Conservation (phyloP, 2,329 filamentous ascomycete genomes). For the Beauveria australis region DNA sequence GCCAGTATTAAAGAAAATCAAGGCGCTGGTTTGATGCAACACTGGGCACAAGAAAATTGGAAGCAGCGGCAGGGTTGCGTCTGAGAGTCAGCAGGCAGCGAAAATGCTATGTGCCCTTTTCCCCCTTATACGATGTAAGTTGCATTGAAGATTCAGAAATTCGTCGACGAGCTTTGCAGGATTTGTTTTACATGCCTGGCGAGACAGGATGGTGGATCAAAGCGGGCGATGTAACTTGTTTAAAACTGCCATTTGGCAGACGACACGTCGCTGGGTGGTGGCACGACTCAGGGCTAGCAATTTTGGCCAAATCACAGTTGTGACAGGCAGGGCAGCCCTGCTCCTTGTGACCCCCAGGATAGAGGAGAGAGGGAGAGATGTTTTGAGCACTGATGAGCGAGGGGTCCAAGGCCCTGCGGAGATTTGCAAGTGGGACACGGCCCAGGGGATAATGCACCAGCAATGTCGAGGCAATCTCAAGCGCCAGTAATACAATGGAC, state of each 20-base stretch:
- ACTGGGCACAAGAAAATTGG: constrained; percentile 1
- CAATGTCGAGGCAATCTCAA: constrained; percentile 9
- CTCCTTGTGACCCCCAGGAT: neutral
- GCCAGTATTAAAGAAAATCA: constrained; percentile 4
- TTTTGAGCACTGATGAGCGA: neutral
- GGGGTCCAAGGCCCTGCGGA: neutral
- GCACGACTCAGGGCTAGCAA: constrained; percentile 2
- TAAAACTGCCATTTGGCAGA: constrained; percentile 5
- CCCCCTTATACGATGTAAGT: neutral
- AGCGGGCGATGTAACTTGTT: constrained; percentile 7
- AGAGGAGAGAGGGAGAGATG: neutral
- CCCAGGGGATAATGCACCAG: neutral
- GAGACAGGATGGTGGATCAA: constrained; percentile 8
- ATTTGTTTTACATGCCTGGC: constrained; percentile 5
- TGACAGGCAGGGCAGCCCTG: constrained; percentile 4
- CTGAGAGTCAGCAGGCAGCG: neutral
- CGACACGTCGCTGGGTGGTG: neutral
- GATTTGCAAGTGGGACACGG: constrained; percentile 11
- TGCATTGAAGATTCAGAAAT: neutral
- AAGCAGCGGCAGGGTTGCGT: constrained; percentile 5
- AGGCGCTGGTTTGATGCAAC: constrained; percentile 7
- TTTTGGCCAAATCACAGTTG: constrained; percentile 1
- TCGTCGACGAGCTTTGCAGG: neutral
- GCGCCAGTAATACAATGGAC: constrained; percentile 4
- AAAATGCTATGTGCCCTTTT: neutral